A percentile compares a stretch with the other conserved stretches of the same genome.
Conservation (phyloP, 768 basidiomycete species). For the Suillus sp. region DNA sequence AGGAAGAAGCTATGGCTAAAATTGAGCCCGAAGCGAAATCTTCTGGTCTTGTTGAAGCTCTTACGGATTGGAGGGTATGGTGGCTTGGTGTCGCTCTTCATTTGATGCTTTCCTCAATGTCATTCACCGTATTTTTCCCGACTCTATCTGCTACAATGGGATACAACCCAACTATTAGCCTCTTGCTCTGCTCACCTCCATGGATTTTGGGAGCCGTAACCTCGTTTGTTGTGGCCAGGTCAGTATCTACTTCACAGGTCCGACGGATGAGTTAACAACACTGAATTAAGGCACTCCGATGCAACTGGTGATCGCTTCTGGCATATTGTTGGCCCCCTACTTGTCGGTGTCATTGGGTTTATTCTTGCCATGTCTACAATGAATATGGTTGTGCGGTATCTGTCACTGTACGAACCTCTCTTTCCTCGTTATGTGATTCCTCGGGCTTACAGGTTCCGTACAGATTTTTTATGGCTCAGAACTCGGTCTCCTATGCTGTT, state of each 20-base stretch:
- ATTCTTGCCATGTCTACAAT: conserved; percentile 62
- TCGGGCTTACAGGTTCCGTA: no score
- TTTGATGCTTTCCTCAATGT: conserved; percentile 54
- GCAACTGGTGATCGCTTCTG: conserved; percentile 66
- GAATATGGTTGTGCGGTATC: conserved; percentile 64
- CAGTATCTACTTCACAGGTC: not conserved
- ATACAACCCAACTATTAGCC: conserved; percentile 57
- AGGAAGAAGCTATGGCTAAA: conserved; percentile 59
- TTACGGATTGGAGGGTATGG: conserved; percentile 82
- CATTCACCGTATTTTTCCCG: conserved; percentile 80
- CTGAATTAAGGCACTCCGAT: conserved; percentile 63
- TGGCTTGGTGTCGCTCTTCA: conserved; percentile 67
- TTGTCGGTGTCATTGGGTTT: conserved; percentile 68
- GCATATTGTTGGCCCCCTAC: conserved; percentile 59
- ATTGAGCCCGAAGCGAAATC: conserved; percentile 40
- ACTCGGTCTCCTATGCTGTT: no score
- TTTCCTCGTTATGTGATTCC: not conserved
- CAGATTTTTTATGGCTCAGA: no score
- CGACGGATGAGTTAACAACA: conserved; percentile 10
- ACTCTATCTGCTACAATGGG: conserved; percentile 75
- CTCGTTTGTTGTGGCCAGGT: conserved; percentile 58
- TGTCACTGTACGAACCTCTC: conserved; percentile 56
- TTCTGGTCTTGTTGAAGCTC: conserved; percentile 54
- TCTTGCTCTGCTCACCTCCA: conserved; percentile 77
- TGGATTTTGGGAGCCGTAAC: conserved; percentile 62